A percentile compares a stretch with the other conserved stretches of the same genome.
Conservation (phyloP, 2,329 filamentous ascomycete genomes). For the Eutypa lata region DNA sequence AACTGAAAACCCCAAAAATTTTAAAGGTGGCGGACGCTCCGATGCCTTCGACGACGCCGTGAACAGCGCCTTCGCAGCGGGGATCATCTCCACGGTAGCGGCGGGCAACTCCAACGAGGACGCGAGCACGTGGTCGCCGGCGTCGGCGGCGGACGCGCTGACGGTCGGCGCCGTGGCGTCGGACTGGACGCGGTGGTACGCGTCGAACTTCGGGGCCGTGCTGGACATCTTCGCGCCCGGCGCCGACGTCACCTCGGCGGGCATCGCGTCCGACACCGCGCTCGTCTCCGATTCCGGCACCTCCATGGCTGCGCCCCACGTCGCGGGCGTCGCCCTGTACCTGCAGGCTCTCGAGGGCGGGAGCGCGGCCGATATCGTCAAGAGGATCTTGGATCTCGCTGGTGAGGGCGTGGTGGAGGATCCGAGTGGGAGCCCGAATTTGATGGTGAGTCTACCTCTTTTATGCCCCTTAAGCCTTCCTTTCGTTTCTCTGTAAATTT, state of each 20-base stretch:
- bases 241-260: conserved; percentile 31
- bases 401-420: not conserved
- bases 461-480: too few species aligned
- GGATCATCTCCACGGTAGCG: not conserved
- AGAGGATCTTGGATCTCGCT: not conserved
- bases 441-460: not conserved
- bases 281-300: conserved; percentile 38
- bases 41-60: not conserved
- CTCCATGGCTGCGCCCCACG: conserved; percentile 45
- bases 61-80: not conserved
- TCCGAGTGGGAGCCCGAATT: not conserved
- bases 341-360: conserved; percentile 15
- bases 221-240: conserved; percentile 35
- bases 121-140: not conserved
- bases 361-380: not conserved
- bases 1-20: too few species aligned
- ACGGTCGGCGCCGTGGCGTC: conserved; percentile 31
- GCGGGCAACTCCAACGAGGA: not conserved
- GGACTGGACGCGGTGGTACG: conserved; percentile 17
- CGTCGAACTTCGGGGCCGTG: conserved; percentile 28
- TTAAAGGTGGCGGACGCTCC: not conserved
- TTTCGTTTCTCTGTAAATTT: too few species aligned
- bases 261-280: conserved; percentile 31
- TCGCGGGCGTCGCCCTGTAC: conserved; percentile 45
- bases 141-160: conserved; percentile 19